Conservation (phyloP, 768 basidiomycete genomes). For the Inosperma sp. region DNA sequence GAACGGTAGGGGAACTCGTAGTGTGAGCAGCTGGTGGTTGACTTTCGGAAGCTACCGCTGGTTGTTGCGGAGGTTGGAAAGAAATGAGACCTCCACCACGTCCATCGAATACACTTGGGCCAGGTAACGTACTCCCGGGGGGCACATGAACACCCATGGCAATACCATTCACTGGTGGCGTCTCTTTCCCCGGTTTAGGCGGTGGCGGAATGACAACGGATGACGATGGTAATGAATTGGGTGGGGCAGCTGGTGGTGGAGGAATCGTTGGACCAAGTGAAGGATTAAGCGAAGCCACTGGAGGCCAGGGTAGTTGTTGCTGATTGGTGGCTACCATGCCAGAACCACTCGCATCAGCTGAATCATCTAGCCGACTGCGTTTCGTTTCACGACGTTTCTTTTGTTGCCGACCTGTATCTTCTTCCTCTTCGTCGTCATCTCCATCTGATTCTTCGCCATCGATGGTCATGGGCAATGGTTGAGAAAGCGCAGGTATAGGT, state of each 20-base stretch:
- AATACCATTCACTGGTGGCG: conserved; percentile 3
- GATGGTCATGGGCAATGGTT: conserved; percentile 20
- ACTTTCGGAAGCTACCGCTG: conserved; percentile 14
- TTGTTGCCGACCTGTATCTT: conserved; percentile 2
- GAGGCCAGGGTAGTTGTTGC: conserved; percentile 26
- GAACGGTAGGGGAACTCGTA: background rate
- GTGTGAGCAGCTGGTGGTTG: conserved; percentile 20
- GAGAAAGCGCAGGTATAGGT: conserved; percentile 41
- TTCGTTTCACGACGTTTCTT: conserved; percentile 35
- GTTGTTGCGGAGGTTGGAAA: conserved; percentile 21
- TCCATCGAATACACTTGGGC: conserved; percentile 32
- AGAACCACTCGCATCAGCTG: conserved; percentile 20
- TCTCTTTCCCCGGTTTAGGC: conserved; percentile 11
- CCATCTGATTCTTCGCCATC: conserved; percentile 20
- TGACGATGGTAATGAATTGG: conserved; percentile 1
- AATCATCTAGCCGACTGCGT: conserved; percentile 35
- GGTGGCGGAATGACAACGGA: conserved; percentile 19
- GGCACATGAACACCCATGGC: conserved; percentile 4
- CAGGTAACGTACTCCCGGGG: conserved; percentile 16
- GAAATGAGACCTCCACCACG: conserved; percentile 25
- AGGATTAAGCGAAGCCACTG: conserved; percentile 32
- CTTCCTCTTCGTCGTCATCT: conserved; percentile 23
- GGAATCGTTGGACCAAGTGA: conserved; percentile 31
- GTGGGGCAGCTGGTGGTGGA: conserved; percentile 30
- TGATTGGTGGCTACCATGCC: conserved; percentile 1